These are phyloP conservation scores for Pseudocercospora fuligena DNA, from an alignment of 2,329 filamentous ascomycete species.

Conservation along the genomic window DNA sequence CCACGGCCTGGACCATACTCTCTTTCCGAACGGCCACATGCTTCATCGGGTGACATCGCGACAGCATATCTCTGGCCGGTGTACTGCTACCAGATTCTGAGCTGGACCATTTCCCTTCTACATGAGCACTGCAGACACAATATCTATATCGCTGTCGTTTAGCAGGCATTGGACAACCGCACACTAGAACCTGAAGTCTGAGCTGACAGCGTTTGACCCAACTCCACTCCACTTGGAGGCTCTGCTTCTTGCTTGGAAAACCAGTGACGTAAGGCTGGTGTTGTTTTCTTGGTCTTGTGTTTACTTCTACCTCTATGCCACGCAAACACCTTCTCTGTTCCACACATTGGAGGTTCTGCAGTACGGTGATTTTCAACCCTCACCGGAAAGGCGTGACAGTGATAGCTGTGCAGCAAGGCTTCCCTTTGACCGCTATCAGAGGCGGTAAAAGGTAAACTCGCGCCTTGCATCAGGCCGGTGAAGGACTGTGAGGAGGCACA, in stretches of 20 bases:
- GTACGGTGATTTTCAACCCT: not conserved
- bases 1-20: too few relatives aligned
- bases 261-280: not conserved
- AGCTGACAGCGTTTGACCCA: not conserved
- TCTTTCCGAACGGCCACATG: too few relatives aligned
- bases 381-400: not conserved
- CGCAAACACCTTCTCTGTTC: not conserved
- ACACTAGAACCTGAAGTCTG: too few relatives aligned
- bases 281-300: not conserved
- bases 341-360: constrained; percentile 3
- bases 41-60: too few relatives aligned
- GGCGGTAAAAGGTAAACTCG: not conserved
- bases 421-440: not conserved
- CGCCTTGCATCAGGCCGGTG: not conserved
- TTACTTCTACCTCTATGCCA: not conserved
- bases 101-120: not conserved
- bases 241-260: not conserved
- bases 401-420: not conserved
- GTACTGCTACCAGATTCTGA: too few relatives aligned
- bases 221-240: not conserved
- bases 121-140: too few relatives aligned
- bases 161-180: not conserved
- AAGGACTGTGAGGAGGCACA: not conserved
- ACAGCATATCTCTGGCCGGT: not conserved
- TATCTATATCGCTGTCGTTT: not conserved